Base-by-base conservation (phyloP, 2,329 filamentous ascomycete genomes). In the Diplodia intermedia region DNA sequence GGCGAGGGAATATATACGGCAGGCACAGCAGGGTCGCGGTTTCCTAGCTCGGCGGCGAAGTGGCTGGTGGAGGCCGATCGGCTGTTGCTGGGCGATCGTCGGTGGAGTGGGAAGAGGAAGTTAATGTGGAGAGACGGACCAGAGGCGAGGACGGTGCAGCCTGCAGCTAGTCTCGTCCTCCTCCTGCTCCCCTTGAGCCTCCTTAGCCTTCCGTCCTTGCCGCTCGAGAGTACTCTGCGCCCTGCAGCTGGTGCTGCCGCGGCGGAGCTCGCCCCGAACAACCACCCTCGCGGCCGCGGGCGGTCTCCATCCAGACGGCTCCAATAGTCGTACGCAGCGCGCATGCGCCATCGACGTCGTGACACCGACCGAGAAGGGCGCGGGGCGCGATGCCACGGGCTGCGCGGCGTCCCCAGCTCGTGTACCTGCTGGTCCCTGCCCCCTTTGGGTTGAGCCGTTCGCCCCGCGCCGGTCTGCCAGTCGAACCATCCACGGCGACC, bases 21-120 rank as follows among this genome's bases (percentile, higher is more conserved):
- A 38, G 55, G 23, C 55, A 23, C 55, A 60, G 55, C 36, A 47
- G 55, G 26, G 57, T 33, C 57, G 40, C 57, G 26, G 11, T 50
- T 63, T 50, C 60, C 60, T 63, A 52, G 60, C 29, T 52, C 60
- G 60, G 47, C 43, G 18, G 31, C 20, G 38, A 43, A 43, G 60
- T 63, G 60, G 60, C 60, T 63, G 60, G 60, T 63, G 60, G 60
- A 63, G 50, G 60, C 60, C 60, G 60, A 52, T 63, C 60, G 60
- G 60, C 60, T 63, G 60, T 63, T 52, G 60, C 60, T 63, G 29
- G 47, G 60, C n/a, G 60, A 63, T 63, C 60, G 60, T 52, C 60
- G 60, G 60, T 63, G 60, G 60, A 63, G 60, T 52, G 60, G 60
- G 60, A 63, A 63, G 33, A 47, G 43, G 26, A 26, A 26, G 26